Percentiles rank a stretch among this genome's conserved stretches.
Evolutionary conservation across 2,329 filamentous ascomycete species (phyloP).

Genomic region (Sclerotinia borealis): DNA sequence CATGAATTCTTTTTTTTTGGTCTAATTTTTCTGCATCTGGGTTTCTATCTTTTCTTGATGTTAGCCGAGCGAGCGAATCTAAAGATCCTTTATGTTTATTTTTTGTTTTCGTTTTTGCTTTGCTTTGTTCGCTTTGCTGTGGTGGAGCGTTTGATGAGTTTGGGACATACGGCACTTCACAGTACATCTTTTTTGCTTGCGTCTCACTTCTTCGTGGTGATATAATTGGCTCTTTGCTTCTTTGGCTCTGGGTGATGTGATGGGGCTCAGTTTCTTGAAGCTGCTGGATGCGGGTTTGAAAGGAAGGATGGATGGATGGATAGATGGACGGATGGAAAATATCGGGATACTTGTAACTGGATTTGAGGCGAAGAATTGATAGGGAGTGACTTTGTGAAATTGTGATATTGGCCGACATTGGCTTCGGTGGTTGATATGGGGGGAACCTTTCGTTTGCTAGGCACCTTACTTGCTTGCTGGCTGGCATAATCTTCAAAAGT

Average conservation of each 20-base stretch:
- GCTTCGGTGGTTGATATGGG: not conserved
- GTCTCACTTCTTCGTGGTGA: not conserved
- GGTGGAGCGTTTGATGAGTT: not conserved
- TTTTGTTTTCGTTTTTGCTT: not conserved
- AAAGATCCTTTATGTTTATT: not conserved
- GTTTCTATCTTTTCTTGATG: not conserved
- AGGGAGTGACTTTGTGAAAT: not conserved
- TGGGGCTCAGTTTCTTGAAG: not conserved
- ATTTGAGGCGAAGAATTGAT: not conserved
- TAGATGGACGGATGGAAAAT: not conserved
- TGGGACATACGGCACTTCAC: conserved; percentile 7
- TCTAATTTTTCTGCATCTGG: not conserved
- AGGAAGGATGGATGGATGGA: not conserved
- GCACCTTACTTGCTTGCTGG: not conserved
- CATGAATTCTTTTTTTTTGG: not conserved
- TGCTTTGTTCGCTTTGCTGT: not conserved
- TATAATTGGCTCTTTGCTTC: not conserved
- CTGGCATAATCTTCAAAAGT: conserved; percentile 1
- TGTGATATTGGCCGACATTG: not conserved
- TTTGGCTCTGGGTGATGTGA: not conserved
- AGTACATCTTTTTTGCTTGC: not conserved
- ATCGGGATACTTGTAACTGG: not conserved
- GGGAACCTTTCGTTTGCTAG: not conserved
- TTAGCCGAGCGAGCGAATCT: not conserved
- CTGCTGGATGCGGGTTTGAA: not conserved